Evolutionary conservation across 371 early-diverging fungal species (phyloP).

Genomic region (Umbelopsis sp.): DNA sequence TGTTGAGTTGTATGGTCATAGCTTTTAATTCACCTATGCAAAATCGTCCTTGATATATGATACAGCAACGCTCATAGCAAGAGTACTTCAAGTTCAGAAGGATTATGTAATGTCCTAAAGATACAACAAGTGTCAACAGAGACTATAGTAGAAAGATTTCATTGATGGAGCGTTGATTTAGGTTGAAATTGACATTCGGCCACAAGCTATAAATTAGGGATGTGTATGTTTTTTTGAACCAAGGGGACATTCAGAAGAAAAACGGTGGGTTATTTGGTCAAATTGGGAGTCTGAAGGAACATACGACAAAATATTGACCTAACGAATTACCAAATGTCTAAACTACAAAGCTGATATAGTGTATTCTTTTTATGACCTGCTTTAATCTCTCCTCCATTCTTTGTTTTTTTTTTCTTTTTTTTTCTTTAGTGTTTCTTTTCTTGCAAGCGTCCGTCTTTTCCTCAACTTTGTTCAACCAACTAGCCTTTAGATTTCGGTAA

Average conservation of each 20-base stretch:
- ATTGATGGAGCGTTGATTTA: too few relatives aligned
- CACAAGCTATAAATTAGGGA: not conserved
- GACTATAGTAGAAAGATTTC: too few relatives aligned
- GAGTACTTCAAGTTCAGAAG: too few relatives aligned
- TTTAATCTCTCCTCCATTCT: not conserved
- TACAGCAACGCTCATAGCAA: too few relatives aligned
- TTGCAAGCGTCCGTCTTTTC: not conserved
- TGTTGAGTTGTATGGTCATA: not conserved
- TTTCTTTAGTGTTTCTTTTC: not conserved
- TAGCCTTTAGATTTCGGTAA: not conserved
- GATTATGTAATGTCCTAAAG: too few relatives aligned
- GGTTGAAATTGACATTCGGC: too few relatives aligned
- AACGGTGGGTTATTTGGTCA: conserved; percentile 6
- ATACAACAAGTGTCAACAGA: too few relatives aligned
- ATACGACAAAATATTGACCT: conserved; percentile 10
- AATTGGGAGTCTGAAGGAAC: not conserved
- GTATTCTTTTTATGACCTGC: not conserved
- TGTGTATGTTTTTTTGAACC: conserved; percentile 3
- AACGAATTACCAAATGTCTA: not conserved
- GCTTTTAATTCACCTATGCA: not conserved
- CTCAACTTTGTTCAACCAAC: too few relatives aligned
- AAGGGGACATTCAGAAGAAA: conserved; percentile 17
- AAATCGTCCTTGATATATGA: too few relatives aligned
- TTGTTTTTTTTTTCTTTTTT: not conserved
- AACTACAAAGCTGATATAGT: not conserved